A percentile compares a stretch with the other conserved stretches of the same genome.
Evolutionary conservation across 495 filamentous ascomycete species (phyloP).

Genomic region (Chaetomium tenue): DNA sequence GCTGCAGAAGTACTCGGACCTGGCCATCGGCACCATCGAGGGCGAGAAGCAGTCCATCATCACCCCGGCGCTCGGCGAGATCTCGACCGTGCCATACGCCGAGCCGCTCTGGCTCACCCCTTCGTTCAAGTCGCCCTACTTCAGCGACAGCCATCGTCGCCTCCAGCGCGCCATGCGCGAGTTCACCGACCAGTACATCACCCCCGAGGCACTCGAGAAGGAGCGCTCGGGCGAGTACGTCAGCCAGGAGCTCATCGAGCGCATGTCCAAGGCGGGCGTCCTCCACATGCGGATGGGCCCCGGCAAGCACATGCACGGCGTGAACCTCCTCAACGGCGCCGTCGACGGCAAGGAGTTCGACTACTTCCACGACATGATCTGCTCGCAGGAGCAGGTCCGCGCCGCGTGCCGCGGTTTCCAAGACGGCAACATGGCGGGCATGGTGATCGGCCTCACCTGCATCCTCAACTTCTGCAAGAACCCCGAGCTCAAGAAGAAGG

Average conservation of each 20-base stretch:
- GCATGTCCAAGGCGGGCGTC: conserved; percentile 70
- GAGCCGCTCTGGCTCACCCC: conserved; percentile 79
- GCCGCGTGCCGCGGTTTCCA: conserved; percentile 66
- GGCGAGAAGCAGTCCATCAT: conserved; percentile 74
- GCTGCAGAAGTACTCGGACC: conserved; percentile 67
- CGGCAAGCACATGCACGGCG: conserved; percentile 75
- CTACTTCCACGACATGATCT: conserved; percentile 81
- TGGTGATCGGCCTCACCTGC: conserved; percentile 80
- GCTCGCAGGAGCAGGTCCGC: conserved; percentile 69
- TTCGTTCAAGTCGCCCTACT: conserved; percentile 79
- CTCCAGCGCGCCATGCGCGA: conserved; percentile 69
- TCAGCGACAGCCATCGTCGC: conserved; percentile 68
- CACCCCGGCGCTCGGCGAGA: conserved; percentile 64
- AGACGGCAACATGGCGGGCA: conserved; percentile 66
- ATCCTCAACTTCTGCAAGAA: conserved; percentile 77
- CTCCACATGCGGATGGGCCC: conserved; percentile 82
- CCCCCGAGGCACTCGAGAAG: conserved; percentile 74
- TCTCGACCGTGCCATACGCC: conserved; percentile 75
- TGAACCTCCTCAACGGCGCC: conserved; percentile 64
- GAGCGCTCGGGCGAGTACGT: conserved; percentile 74
- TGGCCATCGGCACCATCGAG: conserved; percentile 73
- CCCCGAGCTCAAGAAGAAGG: conserved; percentile 59
- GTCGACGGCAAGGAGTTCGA: conserved; percentile 80
- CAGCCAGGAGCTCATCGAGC: conserved; percentile 72
- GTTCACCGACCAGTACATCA: conserved; percentile 69